A percentile compares a stretch with the other conserved stretches of the same genome.
Conservation (phyloP, 495 filamentous ascomycete species). For the Penicillium lagena region DNA sequence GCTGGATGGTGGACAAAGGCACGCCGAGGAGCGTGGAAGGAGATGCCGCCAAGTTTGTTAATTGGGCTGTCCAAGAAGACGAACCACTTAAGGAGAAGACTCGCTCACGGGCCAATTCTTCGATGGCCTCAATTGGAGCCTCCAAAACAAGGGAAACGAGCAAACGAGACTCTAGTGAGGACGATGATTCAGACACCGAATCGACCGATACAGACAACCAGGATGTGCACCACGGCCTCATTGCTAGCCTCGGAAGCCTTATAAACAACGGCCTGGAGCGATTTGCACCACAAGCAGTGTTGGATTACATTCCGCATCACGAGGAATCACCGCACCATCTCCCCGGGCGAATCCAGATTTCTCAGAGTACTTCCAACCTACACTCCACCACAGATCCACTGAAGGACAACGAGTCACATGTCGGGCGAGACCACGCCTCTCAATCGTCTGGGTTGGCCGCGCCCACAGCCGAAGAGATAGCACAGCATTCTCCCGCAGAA, state of each 20-base stretch:
- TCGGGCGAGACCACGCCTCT: slow-evolving; percentile 7
- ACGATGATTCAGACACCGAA: slow-evolving; percentile 14
- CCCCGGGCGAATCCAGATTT: slow-evolving; percentile 8
- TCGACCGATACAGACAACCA: slow-evolving; percentile 10
- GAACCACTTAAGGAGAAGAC: slow-evolving; percentile 34
- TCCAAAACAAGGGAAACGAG: slow-evolving; percentile 8
- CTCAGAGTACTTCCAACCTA: not conserved
- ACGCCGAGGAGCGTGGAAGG: slow-evolving; percentile 77
- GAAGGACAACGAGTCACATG: not conserved
- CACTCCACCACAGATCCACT: slow-evolving; percentile 1
- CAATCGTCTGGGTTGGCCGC: slow-evolving; percentile 16
- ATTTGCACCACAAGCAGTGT: slow-evolving; percentile 42
- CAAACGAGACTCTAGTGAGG: slow-evolving; percentile 2
- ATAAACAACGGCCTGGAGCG: slow-evolving; percentile 34
- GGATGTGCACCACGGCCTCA: slow-evolving; percentile 32
- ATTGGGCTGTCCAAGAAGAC: slow-evolving; percentile 66
- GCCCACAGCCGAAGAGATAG: slow-evolving; percentile 10
- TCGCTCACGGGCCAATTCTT: slow-evolving; percentile 6
- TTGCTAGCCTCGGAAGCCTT: slow-evolving; percentile 37
- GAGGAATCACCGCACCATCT: slow-evolving; percentile 8
- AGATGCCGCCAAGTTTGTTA: slow-evolving; percentile 79
- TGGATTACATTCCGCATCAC: slow-evolving; percentile 40
- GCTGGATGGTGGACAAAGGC: slow-evolving; percentile 90
- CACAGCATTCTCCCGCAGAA: slow-evolving; percentile 16
- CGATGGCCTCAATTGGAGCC: slow-evolving; percentile 3